phyloP scores from a whole-genome alignment of 352 stramenopile genomes.

The Achlya hypogyna region DNA sequence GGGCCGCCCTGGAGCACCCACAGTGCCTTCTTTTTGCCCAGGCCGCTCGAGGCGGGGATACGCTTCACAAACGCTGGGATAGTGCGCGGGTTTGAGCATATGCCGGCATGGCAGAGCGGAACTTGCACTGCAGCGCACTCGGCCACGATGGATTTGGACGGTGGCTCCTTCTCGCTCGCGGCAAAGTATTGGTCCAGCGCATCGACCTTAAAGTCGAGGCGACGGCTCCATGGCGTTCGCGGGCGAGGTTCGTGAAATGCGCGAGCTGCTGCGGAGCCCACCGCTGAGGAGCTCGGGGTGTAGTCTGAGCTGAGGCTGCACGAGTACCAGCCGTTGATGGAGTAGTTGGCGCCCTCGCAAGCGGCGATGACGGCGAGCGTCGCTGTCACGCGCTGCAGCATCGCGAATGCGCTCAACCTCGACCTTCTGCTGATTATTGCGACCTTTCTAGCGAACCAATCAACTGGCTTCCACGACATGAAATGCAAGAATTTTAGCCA shows the following conservation, averaged over 20 bases:
- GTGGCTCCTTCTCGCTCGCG: not conserved
- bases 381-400: not conserved
- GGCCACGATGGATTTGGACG: slow-evolving; percentile 15
- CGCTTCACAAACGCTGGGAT: slow-evolving; percentile 44
- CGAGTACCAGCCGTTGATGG: slow-evolving; percentile 15
- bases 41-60: slow-evolving; percentile 7
- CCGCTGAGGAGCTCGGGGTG: not conserved
- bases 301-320: slow-evolving; percentile 3
- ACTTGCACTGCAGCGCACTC: slow-evolving; percentile 27
- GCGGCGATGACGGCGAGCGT: not conserved
- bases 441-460: too few relatives aligned
- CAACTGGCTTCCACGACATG: too few relatives aligned
- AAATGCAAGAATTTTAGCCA: too few relatives aligned
- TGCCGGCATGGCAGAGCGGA: slow-evolving; percentile 27
- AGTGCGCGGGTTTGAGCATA: slow-evolving; percentile 32
- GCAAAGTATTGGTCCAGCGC: slow-evolving; percentile 1
- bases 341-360: not conserved
- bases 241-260: not conserved
- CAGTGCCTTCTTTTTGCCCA: slow-evolving; percentile 18
- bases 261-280: not conserved
- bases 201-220: not conserved
- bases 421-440: too few relatives aligned
- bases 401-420: too few relatives aligned
- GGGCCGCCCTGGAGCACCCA: slow-evolving; percentile 32
- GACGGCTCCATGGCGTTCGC: not conserved